Percentiles rank a stretch among this genome's conserved stretches.
Evolutionary conservation across 345 rosid species (phyloP).

Genomic region (Abelmoschus esculentus): DNA sequence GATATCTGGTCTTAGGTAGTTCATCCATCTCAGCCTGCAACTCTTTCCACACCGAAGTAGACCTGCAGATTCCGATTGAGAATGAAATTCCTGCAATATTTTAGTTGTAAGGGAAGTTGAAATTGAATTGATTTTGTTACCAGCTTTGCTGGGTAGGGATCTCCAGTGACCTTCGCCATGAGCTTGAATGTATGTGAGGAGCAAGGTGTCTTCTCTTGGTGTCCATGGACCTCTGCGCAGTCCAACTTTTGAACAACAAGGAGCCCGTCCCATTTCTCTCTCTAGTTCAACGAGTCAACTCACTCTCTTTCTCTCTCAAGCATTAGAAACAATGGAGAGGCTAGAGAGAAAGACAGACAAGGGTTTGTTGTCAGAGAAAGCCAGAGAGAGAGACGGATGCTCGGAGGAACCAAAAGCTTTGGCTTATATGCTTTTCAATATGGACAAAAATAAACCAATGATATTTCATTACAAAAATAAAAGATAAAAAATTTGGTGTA

Average conservation of each 20-base stretch:
- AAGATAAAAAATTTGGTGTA: too few relatives aligned
- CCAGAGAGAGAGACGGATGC: not conserved
- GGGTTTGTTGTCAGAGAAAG: not conserved
- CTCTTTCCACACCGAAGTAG: constrained; percentile 60
- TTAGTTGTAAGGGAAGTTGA: not conserved
- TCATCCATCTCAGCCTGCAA: constrained; percentile 70
- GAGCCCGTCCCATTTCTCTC: constrained; percentile 44
- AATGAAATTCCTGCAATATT: not conserved
- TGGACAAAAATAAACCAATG: too few relatives aligned
- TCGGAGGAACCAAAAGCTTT: not conserved
- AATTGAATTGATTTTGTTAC: constrained; percentile 12
- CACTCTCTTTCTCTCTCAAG: constrained; percentile 1
- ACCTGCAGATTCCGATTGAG: constrained; percentile 14
- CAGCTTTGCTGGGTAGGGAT: constrained; percentile 52
- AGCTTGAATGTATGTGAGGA: constrained; percentile 36
- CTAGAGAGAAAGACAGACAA: not conserved
- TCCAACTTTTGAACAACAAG: constrained; percentile 41
- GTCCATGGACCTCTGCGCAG: constrained; percentile 67
- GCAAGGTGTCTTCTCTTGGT: constrained; percentile 50
- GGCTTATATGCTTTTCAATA: too few relatives aligned
- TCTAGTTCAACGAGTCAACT: not conserved
- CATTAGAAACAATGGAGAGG: not conserved
- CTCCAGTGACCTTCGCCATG: constrained; percentile 66
- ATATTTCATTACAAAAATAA: too few relatives aligned
- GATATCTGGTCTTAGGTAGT: constrained; percentile 55